These are phyloP conservation scores for Candida glaebosa DNA, from an alignment of 805 yeast species.

Conservation along the genomic window DNA sequence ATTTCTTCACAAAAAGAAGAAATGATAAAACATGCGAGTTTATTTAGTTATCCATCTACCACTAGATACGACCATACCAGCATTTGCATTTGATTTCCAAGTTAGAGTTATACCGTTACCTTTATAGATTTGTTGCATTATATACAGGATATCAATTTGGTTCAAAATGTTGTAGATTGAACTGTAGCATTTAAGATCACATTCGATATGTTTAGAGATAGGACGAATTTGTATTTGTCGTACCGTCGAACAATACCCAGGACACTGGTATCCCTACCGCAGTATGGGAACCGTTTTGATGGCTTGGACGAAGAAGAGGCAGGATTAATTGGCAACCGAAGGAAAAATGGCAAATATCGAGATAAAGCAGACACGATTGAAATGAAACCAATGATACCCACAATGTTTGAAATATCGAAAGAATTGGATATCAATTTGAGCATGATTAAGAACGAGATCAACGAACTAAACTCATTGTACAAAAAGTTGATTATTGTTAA, in stretches of 20 bases:
- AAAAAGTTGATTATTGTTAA: conserved; percentile 84
- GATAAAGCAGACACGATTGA: conserved; percentile 42
- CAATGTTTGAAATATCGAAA: conserved; percentile 67
- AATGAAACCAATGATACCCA: conserved; percentile 68
- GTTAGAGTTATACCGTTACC: too few relatives aligned
- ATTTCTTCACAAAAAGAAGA: conserved; percentile 30
- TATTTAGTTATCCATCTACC: too few relatives aligned
- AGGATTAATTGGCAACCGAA: conserved; percentile 47
- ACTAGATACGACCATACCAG: too few relatives aligned
- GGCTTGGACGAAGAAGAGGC: conserved; percentile 52
- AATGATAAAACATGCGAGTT: background rate
- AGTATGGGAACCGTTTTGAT: conserved; percentile 28
- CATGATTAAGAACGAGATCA: conserved; percentile 51
- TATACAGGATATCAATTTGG: too few relatives aligned
- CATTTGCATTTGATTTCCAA: too few relatives aligned
- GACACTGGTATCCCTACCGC: conserved; percentile 16
- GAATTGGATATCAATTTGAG: conserved; percentile 64
- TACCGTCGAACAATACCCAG: conserved; percentile 84
- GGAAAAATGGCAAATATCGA: conserved; percentile 19
- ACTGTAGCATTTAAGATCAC: too few relatives aligned
- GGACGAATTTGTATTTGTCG: conserved; percentile 88
- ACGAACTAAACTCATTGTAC: conserved; percentile 64
- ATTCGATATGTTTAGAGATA: conserved; percentile 91
- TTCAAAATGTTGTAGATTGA: too few relatives aligned
- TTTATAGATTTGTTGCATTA: too few relatives aligned